phyloP scores from a whole-genome alignment of 140 eudicot species.

The Senecio squalidus region DNA sequence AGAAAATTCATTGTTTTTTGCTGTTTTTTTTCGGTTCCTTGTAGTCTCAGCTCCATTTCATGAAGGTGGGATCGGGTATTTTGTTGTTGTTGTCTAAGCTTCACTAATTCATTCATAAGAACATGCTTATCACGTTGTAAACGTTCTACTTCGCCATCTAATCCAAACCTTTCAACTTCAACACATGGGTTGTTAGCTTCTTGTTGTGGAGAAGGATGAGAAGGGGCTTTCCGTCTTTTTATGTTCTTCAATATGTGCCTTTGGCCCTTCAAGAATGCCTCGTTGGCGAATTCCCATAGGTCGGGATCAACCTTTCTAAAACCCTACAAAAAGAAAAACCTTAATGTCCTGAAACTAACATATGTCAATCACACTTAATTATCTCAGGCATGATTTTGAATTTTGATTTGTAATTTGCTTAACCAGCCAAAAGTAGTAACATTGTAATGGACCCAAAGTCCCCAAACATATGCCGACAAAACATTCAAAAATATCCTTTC shows the following conservation, averaged over 20 bases:
- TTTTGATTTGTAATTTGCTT: too few species aligned
- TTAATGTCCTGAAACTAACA: slow-evolving; percentile 15
- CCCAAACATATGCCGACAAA: too few species aligned
- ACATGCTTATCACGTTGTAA: slow-evolving; percentile 60
- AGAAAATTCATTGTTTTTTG: slow-evolving; percentile 79
- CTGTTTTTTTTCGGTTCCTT: slow-evolving; percentile 68
- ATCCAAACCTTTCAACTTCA: slow-evolving; percentile 49
- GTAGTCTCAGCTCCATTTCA: slow-evolving; percentile 65
- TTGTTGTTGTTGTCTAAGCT: slow-evolving; percentile 71
- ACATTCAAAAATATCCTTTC: too few species aligned
- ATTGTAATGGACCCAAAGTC: too few species aligned
- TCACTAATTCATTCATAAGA: slow-evolving; percentile 57
- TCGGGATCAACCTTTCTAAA: slow-evolving; percentile 91
- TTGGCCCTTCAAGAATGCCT: slow-evolving; percentile 63
- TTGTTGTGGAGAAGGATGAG: slow-evolving; percentile 36
- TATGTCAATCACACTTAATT: not conserved
- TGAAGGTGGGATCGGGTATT: slow-evolving; percentile 49
- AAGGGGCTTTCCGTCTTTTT: slow-evolving; percentile 50
- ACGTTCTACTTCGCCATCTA: slow-evolving; percentile 50
- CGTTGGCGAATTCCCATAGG: slow-evolving; percentile 87
- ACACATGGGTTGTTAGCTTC: slow-evolving; percentile 25
- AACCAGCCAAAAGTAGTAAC: too few species aligned
- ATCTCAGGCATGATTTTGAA: too few species aligned
- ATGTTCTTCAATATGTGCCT: slow-evolving; percentile 72
- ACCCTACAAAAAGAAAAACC: slow-evolving; percentile 53